Conservation (phyloP, 129 eudicot genomes). For the Daucus carota region DNA sequence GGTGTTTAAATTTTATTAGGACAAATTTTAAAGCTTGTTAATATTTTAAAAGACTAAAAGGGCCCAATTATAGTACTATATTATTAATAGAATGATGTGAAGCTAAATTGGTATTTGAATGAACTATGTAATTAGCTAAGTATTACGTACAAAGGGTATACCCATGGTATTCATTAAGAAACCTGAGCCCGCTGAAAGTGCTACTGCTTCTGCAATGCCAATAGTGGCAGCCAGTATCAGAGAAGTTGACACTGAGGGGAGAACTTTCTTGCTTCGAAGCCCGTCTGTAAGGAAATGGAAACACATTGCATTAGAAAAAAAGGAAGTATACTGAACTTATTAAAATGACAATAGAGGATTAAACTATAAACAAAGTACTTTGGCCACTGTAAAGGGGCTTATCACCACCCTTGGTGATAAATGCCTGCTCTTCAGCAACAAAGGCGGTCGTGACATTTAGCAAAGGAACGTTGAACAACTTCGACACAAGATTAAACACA, state of each 20-base stretch:
- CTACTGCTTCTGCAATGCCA: slow-evolving; percentile 74
- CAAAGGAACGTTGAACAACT: slow-evolving; percentile 85
- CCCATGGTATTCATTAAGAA: slow-evolving; percentile 82
- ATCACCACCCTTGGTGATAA: slow-evolving; percentile 23
- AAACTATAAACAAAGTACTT: slow-evolving; percentile 25
- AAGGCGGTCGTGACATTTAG: slow-evolving; percentile 92
- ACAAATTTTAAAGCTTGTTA: not conserved
- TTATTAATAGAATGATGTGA: not conserved
- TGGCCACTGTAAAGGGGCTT: slow-evolving; percentile 21
- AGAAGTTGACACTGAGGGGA: slow-evolving; percentile 90
- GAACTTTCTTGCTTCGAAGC: slow-evolving; percentile 33
- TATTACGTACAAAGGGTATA: slow-evolving; percentile 88
- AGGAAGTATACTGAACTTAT: not conserved
- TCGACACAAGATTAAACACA: slow-evolving; percentile 83
- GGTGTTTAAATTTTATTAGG: not conserved
- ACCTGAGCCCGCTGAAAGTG: slow-evolving; percentile 75
- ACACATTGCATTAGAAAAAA: slow-evolving; percentile 10
- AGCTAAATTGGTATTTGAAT: not conserved
- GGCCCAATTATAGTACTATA: not conserved
- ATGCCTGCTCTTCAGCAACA: slow-evolving; percentile 95
- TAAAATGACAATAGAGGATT: not conserved
- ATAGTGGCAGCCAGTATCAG: slow-evolving; percentile 68
- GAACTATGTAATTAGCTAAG: slow-evolving; percentile 17
- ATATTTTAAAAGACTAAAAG: not conserved
- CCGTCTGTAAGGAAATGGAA: slow-evolving; percentile 23